Evolutionary conservation across 257 asterid species (phyloP).

Genomic region (Jasminum sambac): DNA sequence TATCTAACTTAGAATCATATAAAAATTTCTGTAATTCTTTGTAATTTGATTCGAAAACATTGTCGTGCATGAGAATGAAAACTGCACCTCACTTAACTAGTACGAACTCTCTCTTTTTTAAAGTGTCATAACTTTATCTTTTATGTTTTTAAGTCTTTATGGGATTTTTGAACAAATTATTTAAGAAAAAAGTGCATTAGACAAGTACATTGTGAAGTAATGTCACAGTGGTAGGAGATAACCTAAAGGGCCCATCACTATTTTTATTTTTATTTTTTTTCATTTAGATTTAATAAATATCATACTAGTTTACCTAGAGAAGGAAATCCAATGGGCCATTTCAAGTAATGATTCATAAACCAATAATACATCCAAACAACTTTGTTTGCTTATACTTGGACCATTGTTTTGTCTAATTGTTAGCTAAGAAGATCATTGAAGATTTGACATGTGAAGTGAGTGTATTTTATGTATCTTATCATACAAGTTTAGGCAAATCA

Average conservation of each 20-base stretch:
- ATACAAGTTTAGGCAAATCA: conserved; percentile 24
- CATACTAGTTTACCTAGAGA: not conserved
- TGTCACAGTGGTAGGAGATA: not conserved
- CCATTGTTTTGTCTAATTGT: conserved; percentile 7
- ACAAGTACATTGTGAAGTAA: not conserved
- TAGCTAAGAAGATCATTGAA: not conserved
- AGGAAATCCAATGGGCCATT: not conserved
- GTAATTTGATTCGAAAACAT: not conserved
- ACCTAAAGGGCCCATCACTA: not conserved
- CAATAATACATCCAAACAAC: not conserved
- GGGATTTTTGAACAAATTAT: conserved; percentile 1
- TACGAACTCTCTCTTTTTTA: not conserved
- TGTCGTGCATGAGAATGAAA: not conserved
- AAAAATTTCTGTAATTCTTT: not conserved
- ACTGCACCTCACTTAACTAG: not conserved
- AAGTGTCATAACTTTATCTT: not conserved
- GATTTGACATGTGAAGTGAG: conserved; percentile 16
- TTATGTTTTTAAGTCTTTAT: not conserved
- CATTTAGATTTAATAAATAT: not conserved
- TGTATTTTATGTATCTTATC: conserved; percentile 18
- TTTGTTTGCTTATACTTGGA: not conserved
- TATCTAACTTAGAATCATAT: not conserved
- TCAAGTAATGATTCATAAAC: not conserved
- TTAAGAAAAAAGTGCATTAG: not conserved
- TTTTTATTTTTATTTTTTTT: too few relatives aligned